phyloP scores from a whole-genome alignment of 1,284 basidiomycete genomes.

The Anthracocystis walkeri region DNA sequence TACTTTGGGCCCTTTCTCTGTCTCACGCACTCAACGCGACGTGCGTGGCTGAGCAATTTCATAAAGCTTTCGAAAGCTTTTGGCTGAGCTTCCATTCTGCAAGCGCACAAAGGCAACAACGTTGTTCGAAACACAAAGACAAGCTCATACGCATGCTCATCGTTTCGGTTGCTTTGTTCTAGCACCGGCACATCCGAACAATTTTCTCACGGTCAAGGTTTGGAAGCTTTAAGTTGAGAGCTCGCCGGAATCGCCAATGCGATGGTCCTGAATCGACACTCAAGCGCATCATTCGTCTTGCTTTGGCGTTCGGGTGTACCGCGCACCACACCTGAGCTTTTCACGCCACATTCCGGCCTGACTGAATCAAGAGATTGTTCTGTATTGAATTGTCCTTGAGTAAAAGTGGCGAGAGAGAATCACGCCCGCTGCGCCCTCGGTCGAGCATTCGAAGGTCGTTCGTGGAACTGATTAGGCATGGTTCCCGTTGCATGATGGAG shows the following conservation, averaged over 20 bases:
- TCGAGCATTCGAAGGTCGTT: slow-evolving; percentile 10
- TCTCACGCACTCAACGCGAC: slow-evolving; percentile 12
- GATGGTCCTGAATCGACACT: too few species aligned
- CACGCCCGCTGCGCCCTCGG: slow-evolving; percentile 15
- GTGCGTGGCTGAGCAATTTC: background rate
- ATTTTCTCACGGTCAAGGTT: background rate
- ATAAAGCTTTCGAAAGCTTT: background rate
- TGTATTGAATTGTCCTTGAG: slow-evolving; percentile 11
- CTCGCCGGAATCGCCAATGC: background rate
- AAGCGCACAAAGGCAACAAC: slow-evolving; percentile 2
- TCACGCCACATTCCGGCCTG: background rate
- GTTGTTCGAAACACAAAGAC: background rate
- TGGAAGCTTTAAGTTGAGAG: background rate
- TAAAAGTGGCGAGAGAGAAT: background rate
- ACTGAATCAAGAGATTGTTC: background rate
- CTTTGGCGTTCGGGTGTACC: too few species aligned
- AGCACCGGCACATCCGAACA: background rate
- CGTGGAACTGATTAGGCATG: background rate
- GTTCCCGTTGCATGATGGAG: slow-evolving; percentile 1
- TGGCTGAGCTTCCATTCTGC: background rate
- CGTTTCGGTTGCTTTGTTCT: background rate
- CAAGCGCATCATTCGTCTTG: too few species aligned
- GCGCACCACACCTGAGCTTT: too few species aligned
- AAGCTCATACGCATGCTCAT: background rate
- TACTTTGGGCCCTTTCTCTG: background rate